Base-by-base conservation (phyloP, 345 rosid species). In the Boechera stricta region DNA sequence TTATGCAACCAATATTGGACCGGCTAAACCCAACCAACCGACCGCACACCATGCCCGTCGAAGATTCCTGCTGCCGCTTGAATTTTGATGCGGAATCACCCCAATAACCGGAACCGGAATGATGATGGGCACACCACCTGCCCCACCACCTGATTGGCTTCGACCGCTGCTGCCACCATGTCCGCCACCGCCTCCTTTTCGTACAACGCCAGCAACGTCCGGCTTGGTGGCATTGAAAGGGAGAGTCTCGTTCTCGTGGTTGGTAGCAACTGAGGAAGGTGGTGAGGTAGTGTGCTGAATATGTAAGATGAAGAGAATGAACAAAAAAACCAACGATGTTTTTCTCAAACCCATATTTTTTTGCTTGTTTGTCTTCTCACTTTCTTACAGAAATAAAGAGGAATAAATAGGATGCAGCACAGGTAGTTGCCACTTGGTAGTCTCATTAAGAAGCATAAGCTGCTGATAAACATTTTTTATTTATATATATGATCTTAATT, bases 21-120 rank as follows among this genome's bases (percentile, higher is more conserved):
- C 72, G 35, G 61, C 24, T 38, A 68, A 68, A 53, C 24, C 51
- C 61, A 53, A 68, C 58, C 32, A 51, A 35, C 58, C 71, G 16
- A 66, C 32, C 32, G 71, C 31, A 33, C 16, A 6, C 18, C 18
- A 1, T 26, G 48, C 9, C 60, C 61, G 36, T 35, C 13, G 49
- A 67, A 53, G 60, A 36, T 21, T 53, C 61, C 31, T 15, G 35
- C 36, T 52, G 18, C 60, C 59, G 5, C 58, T 36, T 26, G 60
- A 35, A 21, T 18, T 18, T 18, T 10, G 8, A 67, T 36, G 72
- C 33, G 38, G 38, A 35, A 18, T 18, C 21, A 7, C 8, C 38
- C 38, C 38, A 18, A 18, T 18, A 18, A 18, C 21, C 21, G 21
- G 21, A 6, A 35, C 12, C 28, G 72, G 59, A 32, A 13, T 15